phyloP scores from a whole-genome alignment of 495 filamentous ascomycete species.

The Collariella sp. region DNA sequence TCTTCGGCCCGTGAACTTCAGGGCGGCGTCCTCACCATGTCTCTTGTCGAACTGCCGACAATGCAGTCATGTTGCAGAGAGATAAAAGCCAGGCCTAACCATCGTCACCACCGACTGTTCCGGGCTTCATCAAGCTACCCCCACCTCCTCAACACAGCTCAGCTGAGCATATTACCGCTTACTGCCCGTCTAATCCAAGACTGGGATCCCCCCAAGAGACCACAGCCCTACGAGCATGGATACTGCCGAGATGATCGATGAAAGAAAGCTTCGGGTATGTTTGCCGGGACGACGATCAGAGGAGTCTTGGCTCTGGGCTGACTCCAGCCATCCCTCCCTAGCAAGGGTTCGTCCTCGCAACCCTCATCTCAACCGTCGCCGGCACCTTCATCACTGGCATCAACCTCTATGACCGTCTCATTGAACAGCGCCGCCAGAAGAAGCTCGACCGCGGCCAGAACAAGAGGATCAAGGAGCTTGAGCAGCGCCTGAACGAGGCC shows the following conservation, averaged over 20 bases:
- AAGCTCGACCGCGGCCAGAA: slow-evolving; percentile 27
- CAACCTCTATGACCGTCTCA: slow-evolving; percentile 29
- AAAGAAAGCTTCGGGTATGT: slow-evolving; percentile 28
- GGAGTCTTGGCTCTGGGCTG: not conserved
- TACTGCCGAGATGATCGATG: slow-evolving; percentile 51
- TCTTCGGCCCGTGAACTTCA: not conserved
- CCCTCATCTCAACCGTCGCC: slow-evolving; percentile 31
- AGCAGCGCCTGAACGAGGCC: slow-evolving; percentile 25
- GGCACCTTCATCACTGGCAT: slow-evolving; percentile 32
- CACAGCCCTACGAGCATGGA: slow-evolving; percentile 34
- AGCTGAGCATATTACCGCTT: no score
- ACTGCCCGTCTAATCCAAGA: no score
- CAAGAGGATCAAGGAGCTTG: slow-evolving; percentile 30
- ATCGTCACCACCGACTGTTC: no score
- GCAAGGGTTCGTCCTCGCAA: slow-evolving; percentile 32
- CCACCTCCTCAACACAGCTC: no score
- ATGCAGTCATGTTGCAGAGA: not conserved
- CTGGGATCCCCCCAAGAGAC: not conserved
- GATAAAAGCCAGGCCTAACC: no score
- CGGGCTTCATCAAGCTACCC: no score
- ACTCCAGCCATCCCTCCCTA: not conserved
- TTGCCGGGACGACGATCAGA: not conserved
- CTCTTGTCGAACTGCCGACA: not conserved
- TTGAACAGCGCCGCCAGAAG: slow-evolving; percentile 27
- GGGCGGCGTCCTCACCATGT: not conserved